Evolutionary conservation across 78 protist genomes (phyloP), one percentile per base, ranked within the genome.

Genomic region (Planoprotostelium fungivorum): DNA sequence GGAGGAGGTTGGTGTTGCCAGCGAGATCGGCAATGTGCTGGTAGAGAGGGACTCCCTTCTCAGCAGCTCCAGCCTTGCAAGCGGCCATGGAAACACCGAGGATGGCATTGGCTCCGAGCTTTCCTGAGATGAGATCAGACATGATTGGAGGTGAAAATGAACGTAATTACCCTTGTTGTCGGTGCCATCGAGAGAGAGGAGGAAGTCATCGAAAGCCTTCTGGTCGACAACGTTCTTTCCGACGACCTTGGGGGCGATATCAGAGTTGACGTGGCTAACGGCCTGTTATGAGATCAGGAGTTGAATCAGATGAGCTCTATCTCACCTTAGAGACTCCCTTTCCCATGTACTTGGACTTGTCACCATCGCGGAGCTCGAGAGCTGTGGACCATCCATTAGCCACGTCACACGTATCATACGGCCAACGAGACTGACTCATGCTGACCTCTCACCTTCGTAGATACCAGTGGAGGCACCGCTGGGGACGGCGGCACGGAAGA

Each of bases 81-180:
- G 92, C 96, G 28, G 99, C 99, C 95, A 99, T 93, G 38, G 99
- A 98, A 38, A 96, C 97, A 36, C 96, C 99, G 83, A 98, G 97
- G 93, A 99, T 98, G 39, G 99, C 99, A 89, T 99, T 99, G 89
- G 99, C 99, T 87, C 99, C 99, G 73, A 98, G 95, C 63, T 93
- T 97, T 51, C 73, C 73, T 51, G 73, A 25, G n/a, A n/a, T n/a
- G n/a, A n/a, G n/a, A n/a, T n/a, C n/a, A n/a, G 89, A 89, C 38
- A 51, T 51, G 5, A 51, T 5, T 51, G 73, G 73, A 51, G 5
- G 73, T 23, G 5, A 23, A 23, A 5, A 23, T 5, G 73, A 51
- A 51, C 31, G 73, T 51, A 51, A 51, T 5, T 51, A 38, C 87
- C 39, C 96, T 99, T 99, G 96, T 97, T 96, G 63, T 90, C 93